phyloP scores from a whole-genome alignment of 108 stramenopile genomes.

The Nannochloropsis gaditana region DNA sequence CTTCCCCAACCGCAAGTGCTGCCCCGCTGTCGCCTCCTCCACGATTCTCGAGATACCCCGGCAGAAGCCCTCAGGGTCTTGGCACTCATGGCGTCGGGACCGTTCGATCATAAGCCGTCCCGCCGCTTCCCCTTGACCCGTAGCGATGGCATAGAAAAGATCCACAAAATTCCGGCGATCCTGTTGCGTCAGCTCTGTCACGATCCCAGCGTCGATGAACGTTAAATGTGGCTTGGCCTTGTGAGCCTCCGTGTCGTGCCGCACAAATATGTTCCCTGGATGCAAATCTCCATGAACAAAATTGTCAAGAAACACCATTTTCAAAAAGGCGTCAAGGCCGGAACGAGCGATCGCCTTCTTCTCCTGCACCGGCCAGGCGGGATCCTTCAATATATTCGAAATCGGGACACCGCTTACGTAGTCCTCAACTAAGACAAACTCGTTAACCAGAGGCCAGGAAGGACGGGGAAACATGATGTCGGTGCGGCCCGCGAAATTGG shows the following conservation, averaged over 20 bases:
- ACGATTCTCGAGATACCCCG: slow-evolving; percentile 43
- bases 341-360: slow-evolving; percentile 24
- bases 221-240: slow-evolving; percentile 23
- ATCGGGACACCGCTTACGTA: slow-evolving; percentile 24
- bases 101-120: slow-evolving; percentile 53
- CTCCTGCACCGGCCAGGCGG: not conserved
- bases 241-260: slow-evolving; percentile 5
- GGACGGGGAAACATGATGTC: not conserved
- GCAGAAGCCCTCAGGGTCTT: slow-evolving; percentile 42
- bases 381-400: not conserved
- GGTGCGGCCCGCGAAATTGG: slow-evolving; percentile 17
- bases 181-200: slow-evolving; percentile 34
- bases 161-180: slow-evolving; percentile 49
- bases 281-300: slow-evolving; percentile 55
- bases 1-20: slow-evolving; percentile 41
- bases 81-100: slow-evolving; percentile 30
- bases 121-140: slow-evolving; percentile 42
- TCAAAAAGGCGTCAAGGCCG: slow-evolving; percentile 19
- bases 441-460: not conserved
- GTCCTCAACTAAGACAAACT: slow-evolving; percentile 26
- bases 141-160: slow-evolving; percentile 44
- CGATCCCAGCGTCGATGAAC: slow-evolving; percentile 48
- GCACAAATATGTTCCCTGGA: slow-evolving; percentile 50
- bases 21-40: slow-evolving; percentile 30
- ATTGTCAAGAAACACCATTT: slow-evolving; percentile 41